phyloP scores from a whole-genome alignment of 176 grass and related monocot species.

The Typha latifolia region DNA sequence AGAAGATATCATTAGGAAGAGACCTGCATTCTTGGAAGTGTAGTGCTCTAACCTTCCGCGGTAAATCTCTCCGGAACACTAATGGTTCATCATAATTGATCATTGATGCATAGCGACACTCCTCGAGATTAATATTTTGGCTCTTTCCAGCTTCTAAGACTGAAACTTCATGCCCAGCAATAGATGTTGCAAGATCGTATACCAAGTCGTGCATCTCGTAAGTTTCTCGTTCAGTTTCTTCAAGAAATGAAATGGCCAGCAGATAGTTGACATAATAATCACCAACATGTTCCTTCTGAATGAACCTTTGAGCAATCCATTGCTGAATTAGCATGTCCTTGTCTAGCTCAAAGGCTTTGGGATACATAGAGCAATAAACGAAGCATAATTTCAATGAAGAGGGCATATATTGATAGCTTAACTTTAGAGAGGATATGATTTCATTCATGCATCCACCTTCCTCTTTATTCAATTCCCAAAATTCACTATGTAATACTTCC shows the following conservation, averaged over 20 bases:
- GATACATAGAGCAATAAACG: slow-evolving; percentile 18
- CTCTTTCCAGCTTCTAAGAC: slow-evolving; percentile 28
- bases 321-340: slow-evolving; percentile 17
- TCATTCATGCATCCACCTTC: too few relatives aligned
- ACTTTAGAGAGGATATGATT: too few relatives aligned
- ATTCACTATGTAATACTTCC: too few relatives aligned
- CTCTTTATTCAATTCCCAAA: too few relatives aligned
- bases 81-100: slow-evolving; percentile 27
- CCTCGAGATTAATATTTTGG: slow-evolving; percentile 8
- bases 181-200: slow-evolving; percentile 51
- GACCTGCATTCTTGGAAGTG: slow-evolving; percentile 18
- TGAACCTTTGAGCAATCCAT: slow-evolving; percentile 25
- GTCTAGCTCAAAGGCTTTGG: slow-evolving; percentile 18
- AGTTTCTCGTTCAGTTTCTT: slow-evolving; percentile 5
- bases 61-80: slow-evolving; percentile 28
- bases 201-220: slow-evolving; percentile 33
- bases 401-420: slow-evolving; percentile 27
- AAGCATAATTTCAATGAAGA: slow-evolving; percentile 19
- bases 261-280: too few relatives aligned
- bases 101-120: slow-evolving; percentile 39
- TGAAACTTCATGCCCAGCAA: too few relatives aligned
- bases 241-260: too few relatives aligned
- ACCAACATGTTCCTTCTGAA: slow-evolving; percentile 1
- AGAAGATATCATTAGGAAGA: slow-evolving; percentile 9
- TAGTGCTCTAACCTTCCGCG: slow-evolving; percentile 38